phyloP scores from a whole-genome alignment of 2,329 filamentous ascomycete species.

The Bipolaris zeicola region DNA sequence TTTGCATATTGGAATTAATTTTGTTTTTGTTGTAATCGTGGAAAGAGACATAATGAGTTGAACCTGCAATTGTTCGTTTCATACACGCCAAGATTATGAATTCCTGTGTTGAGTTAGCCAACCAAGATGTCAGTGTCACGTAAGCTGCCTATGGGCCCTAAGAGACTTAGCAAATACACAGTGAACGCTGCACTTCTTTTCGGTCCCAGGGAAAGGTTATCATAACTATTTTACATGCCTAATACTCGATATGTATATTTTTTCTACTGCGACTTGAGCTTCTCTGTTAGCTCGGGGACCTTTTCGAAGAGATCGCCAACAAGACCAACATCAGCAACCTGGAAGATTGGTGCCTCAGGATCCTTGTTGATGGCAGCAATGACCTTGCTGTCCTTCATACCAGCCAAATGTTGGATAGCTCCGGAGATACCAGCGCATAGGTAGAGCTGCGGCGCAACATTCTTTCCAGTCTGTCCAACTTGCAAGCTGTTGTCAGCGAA shows the following conservation, averaged over 20 bases:
- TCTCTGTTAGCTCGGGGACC: slow-evolving; percentile 94
- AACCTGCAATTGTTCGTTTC: neutral
- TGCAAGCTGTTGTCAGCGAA: slow-evolving; percentile 99
- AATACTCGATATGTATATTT: neutral
- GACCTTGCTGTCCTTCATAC: slow-evolving; percentile 99
- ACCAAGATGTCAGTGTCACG: neutral
- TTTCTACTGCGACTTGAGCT: slow-evolving; percentile 67
- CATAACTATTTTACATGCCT: neutral
- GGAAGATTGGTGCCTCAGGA: slow-evolving; percentile 94
- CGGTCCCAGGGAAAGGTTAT: neutral
- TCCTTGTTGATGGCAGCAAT: slow-evolving; percentile 99
- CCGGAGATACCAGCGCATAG: slow-evolving; percentile 95
- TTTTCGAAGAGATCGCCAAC: slow-evolving; percentile 96
- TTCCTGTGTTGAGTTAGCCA: neutral
- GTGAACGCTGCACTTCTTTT: neutral
- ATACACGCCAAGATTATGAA: neutral
- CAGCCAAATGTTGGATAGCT: slow-evolving; percentile 95
- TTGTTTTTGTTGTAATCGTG: neutral
- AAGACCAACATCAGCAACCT: slow-evolving; percentile 93
- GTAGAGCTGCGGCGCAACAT: slow-evolving; percentile 94
- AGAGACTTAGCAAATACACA: neutral
- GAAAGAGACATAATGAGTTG: neutral
- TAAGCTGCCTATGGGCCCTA: neutral
- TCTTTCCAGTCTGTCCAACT: slow-evolving; percentile 98
- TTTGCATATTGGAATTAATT: neutral